Conservation (phyloP, 805 yeast genomes). For the Candida mattraensis region DNA sequence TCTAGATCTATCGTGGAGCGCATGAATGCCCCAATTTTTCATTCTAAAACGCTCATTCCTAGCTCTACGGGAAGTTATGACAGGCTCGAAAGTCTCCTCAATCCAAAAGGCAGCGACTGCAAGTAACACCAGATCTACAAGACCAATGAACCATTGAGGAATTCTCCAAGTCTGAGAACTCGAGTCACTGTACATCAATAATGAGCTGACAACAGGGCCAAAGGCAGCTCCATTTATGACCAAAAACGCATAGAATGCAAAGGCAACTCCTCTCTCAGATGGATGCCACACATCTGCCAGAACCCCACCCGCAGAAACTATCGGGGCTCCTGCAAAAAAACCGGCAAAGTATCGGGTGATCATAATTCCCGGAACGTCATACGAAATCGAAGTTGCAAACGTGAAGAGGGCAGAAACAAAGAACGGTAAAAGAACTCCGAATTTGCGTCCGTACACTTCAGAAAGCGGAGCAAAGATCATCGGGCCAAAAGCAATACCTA, state of each 20-base stretch:
- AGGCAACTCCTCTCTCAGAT: slow-evolving; percentile 51
- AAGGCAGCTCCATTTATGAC: slow-evolving; percentile 66
- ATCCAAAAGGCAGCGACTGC: slow-evolving; percentile 33
- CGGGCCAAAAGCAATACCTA: slow-evolving; percentile 72
- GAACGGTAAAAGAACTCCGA: slow-evolving; percentile 44
- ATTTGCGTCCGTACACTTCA: slow-evolving; percentile 44
- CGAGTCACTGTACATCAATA: slow-evolving; percentile 43
- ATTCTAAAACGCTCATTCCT: slow-evolving; percentile 27
- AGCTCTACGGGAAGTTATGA: slow-evolving; percentile 31
- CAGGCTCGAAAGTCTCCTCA: slow-evolving; percentile 43
- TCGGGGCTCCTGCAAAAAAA: slow-evolving; percentile 57
- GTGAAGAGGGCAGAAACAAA: slow-evolving; percentile 41
- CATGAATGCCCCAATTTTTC: slow-evolving; percentile 33
- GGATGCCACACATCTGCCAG: slow-evolving; percentile 57
- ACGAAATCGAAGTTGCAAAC: slow-evolving; percentile 51
- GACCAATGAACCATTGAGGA: slow-evolving; percentile 52
- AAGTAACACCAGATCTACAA: slow-evolving; percentile 36
- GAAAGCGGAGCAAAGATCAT: slow-evolving; percentile 62
- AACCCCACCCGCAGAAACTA: slow-evolving; percentile 59
- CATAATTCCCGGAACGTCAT: slow-evolving; percentile 51
- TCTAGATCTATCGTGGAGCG: slow-evolving; percentile 27
- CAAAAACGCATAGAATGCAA: slow-evolving; percentile 48
- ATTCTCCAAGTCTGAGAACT: slow-evolving; percentile 53
- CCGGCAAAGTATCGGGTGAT: slow-evolving; percentile 59
- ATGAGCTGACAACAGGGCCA: slow-evolving; percentile 59